phyloP scores from a whole-genome alignment of 345 rosid species.

The Eucalyptus brandiana region DNA sequence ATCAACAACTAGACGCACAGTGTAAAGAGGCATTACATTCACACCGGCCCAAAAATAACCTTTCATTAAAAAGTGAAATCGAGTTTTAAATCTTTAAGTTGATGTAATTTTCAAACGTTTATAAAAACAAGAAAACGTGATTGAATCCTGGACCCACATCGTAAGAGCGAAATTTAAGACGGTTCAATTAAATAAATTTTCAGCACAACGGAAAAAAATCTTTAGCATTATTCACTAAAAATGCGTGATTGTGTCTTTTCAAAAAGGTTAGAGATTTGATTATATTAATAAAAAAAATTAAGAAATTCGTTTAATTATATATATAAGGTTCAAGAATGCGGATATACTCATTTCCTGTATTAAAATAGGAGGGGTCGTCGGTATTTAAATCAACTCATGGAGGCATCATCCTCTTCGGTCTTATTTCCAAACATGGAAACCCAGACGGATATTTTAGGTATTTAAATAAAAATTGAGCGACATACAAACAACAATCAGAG shows the following conservation, averaged over 20 bases:
- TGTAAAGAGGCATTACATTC: not conserved
- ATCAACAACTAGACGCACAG: not conserved
- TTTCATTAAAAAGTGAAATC: not conserved
- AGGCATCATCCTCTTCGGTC: not conserved
- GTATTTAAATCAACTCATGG: not conserved
- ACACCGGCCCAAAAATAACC: not conserved
- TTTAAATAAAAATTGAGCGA: accelerated
- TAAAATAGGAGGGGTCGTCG: not conserved
- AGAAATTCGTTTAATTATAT: not conserved
- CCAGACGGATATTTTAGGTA: accelerated
- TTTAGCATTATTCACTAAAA: accelerated
- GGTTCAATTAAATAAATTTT: not conserved
- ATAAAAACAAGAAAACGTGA: not conserved
- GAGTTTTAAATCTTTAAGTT: not conserved
- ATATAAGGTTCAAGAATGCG: not conserved
- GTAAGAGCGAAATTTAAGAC: not conserved
- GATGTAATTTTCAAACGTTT: not conserved
- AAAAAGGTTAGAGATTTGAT: not conserved
- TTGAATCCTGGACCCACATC: not conserved
- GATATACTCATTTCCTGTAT: not conserved
- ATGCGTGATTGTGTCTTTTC: accelerated
- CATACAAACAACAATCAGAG: constrained; percentile 3
- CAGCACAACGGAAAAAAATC: accelerated
- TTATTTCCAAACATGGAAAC: accelerated
- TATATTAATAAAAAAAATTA: not conserved